These are phyloP conservation scores for Aureobasidium zeae DNA, from an alignment of 2,329 filamentous ascomycete species.

Conservation along the genomic window DNA sequence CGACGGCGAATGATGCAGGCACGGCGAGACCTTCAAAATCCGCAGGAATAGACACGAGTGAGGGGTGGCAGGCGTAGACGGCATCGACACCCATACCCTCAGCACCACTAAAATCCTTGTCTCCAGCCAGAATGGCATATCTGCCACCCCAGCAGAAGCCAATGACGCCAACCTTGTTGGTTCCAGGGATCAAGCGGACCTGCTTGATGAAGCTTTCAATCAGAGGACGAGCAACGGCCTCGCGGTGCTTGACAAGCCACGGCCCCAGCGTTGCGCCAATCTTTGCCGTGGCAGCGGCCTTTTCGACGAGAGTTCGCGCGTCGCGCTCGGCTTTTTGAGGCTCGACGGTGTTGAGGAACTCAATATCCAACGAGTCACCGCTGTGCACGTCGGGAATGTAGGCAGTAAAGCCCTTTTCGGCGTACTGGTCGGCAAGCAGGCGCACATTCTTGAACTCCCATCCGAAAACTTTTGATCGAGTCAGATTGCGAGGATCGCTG, in stretches of 20 bases:
- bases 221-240: slow-evolving; percentile 34
- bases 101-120: slow-evolving; percentile 20
- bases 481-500: background rate
- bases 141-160: slow-evolving; percentile 42
- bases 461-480: slow-evolving; percentile 34
- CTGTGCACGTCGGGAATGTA: slow-evolving; percentile 39
- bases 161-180: slow-evolving; percentile 37
- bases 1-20: slow-evolving; percentile 35
- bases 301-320: slow-evolving; percentile 30
- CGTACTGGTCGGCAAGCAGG: slow-evolving; percentile 41
- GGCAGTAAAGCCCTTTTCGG: slow-evolving; percentile 37
- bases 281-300: slow-evolving; percentile 33
- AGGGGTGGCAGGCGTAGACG: slow-evolving; percentile 35
- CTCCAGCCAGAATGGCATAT: slow-evolving; percentile 31
- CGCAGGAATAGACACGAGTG: slow-evolving; percentile 33
- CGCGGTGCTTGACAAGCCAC: slow-evolving; percentile 37
- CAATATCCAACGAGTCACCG: slow-evolving; percentile 33
- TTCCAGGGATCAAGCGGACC: slow-evolving; percentile 32
- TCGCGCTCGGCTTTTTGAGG: slow-evolving; percentile 34
- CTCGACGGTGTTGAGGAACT: slow-evolving; percentile 36
- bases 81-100: slow-evolving; percentile 32
- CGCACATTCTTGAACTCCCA: slow-evolving; percentile 40
- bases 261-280: slow-evolving; percentile 35
- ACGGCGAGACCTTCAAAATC: slow-evolving; percentile 35
- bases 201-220: slow-evolving; percentile 36